Base-by-base conservation (phyloP, 331 rosid species). In the Malus hybrid region DNA sequence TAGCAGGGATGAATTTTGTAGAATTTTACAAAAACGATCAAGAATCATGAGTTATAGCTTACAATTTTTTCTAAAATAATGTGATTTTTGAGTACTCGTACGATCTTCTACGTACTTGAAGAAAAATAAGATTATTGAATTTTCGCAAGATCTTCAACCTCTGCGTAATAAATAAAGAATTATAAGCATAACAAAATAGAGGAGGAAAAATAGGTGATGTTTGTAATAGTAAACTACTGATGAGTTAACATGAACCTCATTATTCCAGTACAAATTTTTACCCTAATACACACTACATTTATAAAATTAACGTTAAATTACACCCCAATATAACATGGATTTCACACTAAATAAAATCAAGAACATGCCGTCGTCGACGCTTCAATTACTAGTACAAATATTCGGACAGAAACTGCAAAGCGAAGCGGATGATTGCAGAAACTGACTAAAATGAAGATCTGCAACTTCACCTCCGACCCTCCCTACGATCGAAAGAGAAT, bases 391-490 rank as follows among this genome's bases (percentile, higher is more conserved):
- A 67, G 72, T 61, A 75, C 68, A 68, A 71, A 66, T 67, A 46
- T n/a, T 31, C 19, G 59, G 65, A 70, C 68, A 74, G 64, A 67
- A 67, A 81, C 73, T 44, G 63, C 73, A 6, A 75, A 63, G 59
- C 56, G 59, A 70, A 22, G 75, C 54, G 61, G 65, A 78, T 54
- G 76, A 81, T 79, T 46, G 87, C 87, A 73, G 85, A 83, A 75
- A 52, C 80, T 36, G 83, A 61, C 70, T 73, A 62, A 62, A 73
- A 62, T 12, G 57, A 78, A 84, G 72, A 61, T 76, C 89, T 78
- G 83, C 87, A 67, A 77, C 74, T 73, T 80, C 84, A 78, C 84
- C 86, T 73, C 70, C 9, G 13, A 80, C 77, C 88, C 82, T 50
- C 80, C 29, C 39, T 13, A 31, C 10, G 67, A 80, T 63, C 52